phyloP scores from a whole-genome alignment of 2,329 filamentous ascomycete species.

The Chrysoporthe puriensis region DNA sequence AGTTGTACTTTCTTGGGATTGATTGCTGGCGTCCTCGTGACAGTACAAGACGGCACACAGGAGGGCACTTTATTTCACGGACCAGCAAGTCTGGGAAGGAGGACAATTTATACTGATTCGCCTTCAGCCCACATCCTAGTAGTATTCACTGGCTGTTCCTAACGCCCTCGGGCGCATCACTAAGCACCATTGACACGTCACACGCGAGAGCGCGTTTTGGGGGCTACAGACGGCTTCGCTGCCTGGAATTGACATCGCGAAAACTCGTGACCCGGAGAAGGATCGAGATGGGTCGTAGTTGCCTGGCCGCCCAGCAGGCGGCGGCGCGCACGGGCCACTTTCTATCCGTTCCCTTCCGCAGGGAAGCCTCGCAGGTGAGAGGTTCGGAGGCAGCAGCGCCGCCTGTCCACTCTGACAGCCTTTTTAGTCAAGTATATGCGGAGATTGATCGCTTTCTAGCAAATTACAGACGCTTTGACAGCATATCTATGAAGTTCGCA shows the following conservation, averaged over 20 bases:
- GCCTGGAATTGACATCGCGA: conserved; percentile 22
- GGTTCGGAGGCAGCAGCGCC: too few species aligned
- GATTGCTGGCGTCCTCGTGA: not conserved
- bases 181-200: not conserved
- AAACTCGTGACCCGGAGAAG: conserved; percentile 14
- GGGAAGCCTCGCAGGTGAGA: too few species aligned
- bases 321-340: too few species aligned
- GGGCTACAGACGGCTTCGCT: conserved; percentile 11
- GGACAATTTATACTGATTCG: not conserved
- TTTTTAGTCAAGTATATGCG: too few species aligned
- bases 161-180: not conserved
- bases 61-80: not conserved
- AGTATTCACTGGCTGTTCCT: not conserved
- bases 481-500: too few species aligned
- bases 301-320: conserved; percentile 8
- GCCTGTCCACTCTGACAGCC: too few species aligned
- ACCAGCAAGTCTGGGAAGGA: not conserved
- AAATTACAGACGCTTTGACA: too few species aligned
- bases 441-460: too few species aligned
- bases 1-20: not conserved
- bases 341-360: too few species aligned
- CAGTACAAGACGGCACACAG: not conserved
- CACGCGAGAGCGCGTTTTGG: conserved; percentile 19
- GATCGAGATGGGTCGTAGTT: not conserved
- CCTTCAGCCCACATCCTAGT: not conserved